Evolutionary conservation across 108 stramenopile species (phyloP).

Genomic region (Chaetoceros muelleri): DNA sequence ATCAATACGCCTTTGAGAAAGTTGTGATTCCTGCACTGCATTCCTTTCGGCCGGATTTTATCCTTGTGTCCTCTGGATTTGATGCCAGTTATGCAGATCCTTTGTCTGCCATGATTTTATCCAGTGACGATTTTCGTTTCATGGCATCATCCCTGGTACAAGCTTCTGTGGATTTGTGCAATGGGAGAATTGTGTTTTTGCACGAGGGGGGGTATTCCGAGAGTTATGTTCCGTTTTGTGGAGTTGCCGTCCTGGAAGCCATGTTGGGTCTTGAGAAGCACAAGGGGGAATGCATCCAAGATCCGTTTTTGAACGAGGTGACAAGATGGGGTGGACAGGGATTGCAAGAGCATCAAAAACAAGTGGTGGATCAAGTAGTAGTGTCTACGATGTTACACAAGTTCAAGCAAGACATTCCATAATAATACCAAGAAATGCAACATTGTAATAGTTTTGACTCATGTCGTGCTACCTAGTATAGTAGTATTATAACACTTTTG

Average conservation of each 20-base stretch:
- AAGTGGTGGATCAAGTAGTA: background rate
- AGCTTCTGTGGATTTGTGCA: background rate
- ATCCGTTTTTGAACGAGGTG: background rate
- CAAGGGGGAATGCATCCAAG: background rate
- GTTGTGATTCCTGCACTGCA: conserved; percentile 34
- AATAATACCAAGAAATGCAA: no score
- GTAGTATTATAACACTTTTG: no score
- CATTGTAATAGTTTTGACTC: no score
- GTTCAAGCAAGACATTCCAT: no score
- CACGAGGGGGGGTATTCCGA: conserved; percentile 44
- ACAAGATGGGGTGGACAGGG: background rate
- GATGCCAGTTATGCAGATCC: conserved; percentile 39
- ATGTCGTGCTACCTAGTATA: no score
- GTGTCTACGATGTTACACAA: no score
- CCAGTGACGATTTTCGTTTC: conserved; percentile 20
- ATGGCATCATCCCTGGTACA: conserved; percentile 11
- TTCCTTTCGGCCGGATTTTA: conserved; percentile 27
- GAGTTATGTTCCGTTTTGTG: conserved; percentile 35
- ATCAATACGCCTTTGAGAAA: conserved; percentile 20
- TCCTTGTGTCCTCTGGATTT: conserved; percentile 36
- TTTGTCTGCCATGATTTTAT: conserved; percentile 32
- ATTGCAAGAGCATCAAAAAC: background rate
- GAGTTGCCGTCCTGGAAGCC: conserved; percentile 23
- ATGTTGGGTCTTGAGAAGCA: conserved; percentile 4
- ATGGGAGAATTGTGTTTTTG: conserved; percentile 16